Base-by-base conservation (phyloP, 148 eudicot species). In the Cornus kousa region DNA sequence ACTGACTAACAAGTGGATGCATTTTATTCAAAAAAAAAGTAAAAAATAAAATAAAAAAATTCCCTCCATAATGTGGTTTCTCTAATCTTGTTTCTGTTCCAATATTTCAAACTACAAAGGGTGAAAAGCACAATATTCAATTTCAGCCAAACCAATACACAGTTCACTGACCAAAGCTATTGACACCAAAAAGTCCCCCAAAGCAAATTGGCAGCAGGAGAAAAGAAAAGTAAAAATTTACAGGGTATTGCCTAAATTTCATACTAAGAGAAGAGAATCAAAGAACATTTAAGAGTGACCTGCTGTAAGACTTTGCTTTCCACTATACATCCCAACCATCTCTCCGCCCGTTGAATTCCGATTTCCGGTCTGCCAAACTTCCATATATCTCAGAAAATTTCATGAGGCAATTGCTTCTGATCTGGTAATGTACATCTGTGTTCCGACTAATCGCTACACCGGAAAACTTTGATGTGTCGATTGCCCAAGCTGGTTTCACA, bases 281-380 rank as follows among this genome's bases (percentile, higher is more conserved):
- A 68, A 68, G 4, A 24, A 17, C 66, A 62, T n/a, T 8, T 48
- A 17, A 9, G 43, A 46, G 28, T 17, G 31, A 31, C 46, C 72
- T 9, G 64, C 72, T 43, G 20, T 55, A 17, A 55, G 64, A 76
- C 64, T 71, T 53, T 67, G 39, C 67, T 39, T 46, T 43, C 48
- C 8, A 73, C 91, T 96, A 96, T 89, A 87, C 85, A 94, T 96
- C 98, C 99, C 99, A 96, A 48, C 97, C 95, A 78, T 96, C 99
- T 57, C 62, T 87, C 80, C 99, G 86, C 39, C 80, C 68, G 24
- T 87, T 79, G 75, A 96, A 96, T 50, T 83, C 90, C 10, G 89
- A 81, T 82, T 89, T 96, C 66, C 91, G 74, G 59, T 80, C 60
- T 1, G 79, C 68, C 82, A 96, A 83, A 86, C 93, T 87, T 17